phyloP scores from a whole-genome alignment of 345 rosid species.

The Eucalyptus victrix region DNA sequence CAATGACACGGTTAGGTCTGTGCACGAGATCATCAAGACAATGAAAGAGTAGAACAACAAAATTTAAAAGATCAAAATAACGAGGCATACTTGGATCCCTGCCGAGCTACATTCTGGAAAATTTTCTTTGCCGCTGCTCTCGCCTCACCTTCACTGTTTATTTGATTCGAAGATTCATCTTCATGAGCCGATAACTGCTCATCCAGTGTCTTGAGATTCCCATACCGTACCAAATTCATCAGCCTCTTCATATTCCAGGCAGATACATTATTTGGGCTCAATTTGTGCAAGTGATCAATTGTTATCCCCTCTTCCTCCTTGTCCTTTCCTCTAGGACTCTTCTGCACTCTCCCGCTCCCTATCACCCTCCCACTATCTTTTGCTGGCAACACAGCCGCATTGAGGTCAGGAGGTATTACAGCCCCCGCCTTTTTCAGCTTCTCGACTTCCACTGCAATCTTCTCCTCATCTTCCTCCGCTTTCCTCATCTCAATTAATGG shows the following conservation, averaged over 20 bases:
- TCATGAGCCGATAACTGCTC: constrained; percentile 34
- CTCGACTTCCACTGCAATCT: constrained; percentile 22
- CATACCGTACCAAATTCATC: constrained; percentile 47
- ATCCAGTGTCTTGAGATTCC: constrained; percentile 48
- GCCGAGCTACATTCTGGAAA: constrained; percentile 1
- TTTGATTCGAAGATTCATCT: constrained; percentile 29
- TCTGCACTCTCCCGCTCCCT: background rate
- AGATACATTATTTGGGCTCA: constrained; percentile 48
- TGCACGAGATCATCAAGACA: background rate
- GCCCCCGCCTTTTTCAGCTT: constrained; percentile 19
- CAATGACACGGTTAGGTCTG: background rate
- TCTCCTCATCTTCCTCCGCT: constrained; percentile 37
- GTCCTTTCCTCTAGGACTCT: constrained; percentile 8
- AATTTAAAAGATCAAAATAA: background rate
- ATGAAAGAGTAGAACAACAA: background rate
- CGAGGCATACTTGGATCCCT: background rate
- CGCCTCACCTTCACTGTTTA: constrained; percentile 10
- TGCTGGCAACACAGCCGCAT: background rate
- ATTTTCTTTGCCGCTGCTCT: constrained; percentile 3
- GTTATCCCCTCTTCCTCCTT: constrained; percentile 27
- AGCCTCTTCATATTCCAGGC: constrained; percentile 76
- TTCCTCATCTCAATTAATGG: constrained; percentile 43
- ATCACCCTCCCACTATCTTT: background rate
- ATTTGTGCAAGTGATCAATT: constrained; percentile 34
- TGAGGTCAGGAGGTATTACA: background rate